Base-by-base conservation (phyloP, 139 green algal species). In the Edaphochlamys debaryana region DNA sequence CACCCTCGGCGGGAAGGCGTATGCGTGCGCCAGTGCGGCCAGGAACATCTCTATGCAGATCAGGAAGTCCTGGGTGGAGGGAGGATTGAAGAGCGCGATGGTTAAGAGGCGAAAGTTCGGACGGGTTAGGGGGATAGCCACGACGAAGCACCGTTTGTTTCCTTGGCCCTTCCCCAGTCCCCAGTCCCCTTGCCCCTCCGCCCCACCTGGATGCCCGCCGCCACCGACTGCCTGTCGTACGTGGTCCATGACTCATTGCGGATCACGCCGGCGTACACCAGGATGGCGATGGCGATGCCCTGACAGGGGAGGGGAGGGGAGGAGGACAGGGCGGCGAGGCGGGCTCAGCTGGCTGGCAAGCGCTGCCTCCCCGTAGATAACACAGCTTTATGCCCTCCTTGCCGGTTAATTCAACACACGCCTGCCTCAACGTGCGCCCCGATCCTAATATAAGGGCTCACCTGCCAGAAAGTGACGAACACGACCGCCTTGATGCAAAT, bases 1-100 rank as follows among this genome's bases (percentile, higher is more conserved):
- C n/a, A 90, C 86, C 86, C 85, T 77, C 19, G 97, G 92, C 0
- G 96, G 95, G 93, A 99, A 99, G 78, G 93, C 93, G 80, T 97
- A 96, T 0, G 96, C 92, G 84, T 98, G 95, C 58, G 93, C 93
- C 45, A 99, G 82, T 0, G 97, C 95, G 2, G 96, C 96, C 29
- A 97, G 76, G 81, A 99, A 98, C 96, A 99, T 99, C 91, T 99
- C 97, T 7, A 99, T 94, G 86, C 96, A 98, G 84, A 98, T 96
- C n/a, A 98, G 83, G 72, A 98, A 97, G 77, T 97, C 91, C 90
- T 98, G n/a, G n/a, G n/a, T n/a, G n/a, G n/a, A n/a, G n/a, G n/a
- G n/a, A n/a, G n/a, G n/a, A n/a, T n/a, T n/a, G n/a, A n/a, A n/a
- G n/a, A n/a, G n/a, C n/a, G n/a, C n/a, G n/a, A n/a, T n/a, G n/a